Percentiles rank a stretch among this genome's conserved stretches.
Conservation (phyloP, 2,329 filamentous ascomycete species). For the Neurospora sp. region DNA sequence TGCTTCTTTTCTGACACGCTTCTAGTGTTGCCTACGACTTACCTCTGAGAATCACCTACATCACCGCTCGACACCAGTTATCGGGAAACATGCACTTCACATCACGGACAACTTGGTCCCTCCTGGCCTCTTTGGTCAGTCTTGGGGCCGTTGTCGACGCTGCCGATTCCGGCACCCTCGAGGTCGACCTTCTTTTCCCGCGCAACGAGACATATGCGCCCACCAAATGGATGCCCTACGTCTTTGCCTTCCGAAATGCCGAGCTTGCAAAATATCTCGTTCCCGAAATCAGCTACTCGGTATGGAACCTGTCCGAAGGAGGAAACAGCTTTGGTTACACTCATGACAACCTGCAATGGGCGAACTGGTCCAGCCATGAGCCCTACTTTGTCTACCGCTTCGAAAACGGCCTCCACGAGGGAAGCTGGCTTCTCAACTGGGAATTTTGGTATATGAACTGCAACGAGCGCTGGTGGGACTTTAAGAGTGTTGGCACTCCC, state of each 20-base stretch:
- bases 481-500: neutral
- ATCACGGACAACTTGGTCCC: conserved; percentile 2
- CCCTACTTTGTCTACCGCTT: neutral
- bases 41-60: neutral
- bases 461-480: neutral
- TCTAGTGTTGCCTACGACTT: neutral
- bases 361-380: neutral
- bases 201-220: neutral
- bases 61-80: neutral
- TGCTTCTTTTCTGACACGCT: neutral
- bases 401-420: neutral
- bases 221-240: neutral
- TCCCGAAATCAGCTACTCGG: neutral
- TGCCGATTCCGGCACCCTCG: neutral
- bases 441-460: neutral
- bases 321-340: neutral
- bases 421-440: neutral
- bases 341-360: neutral
- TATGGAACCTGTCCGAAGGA: neutral
- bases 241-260: neutral
- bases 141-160: conserved; percentile 2
- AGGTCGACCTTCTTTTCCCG: neutral
- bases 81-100: conserved; percentile 1
- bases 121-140: conserved; percentile 5
- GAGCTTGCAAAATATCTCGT: neutral